Base-by-base conservation (phyloP, 2,329 filamentous ascomycete genomes). In the Aspergillus fumigatus region DNA sequence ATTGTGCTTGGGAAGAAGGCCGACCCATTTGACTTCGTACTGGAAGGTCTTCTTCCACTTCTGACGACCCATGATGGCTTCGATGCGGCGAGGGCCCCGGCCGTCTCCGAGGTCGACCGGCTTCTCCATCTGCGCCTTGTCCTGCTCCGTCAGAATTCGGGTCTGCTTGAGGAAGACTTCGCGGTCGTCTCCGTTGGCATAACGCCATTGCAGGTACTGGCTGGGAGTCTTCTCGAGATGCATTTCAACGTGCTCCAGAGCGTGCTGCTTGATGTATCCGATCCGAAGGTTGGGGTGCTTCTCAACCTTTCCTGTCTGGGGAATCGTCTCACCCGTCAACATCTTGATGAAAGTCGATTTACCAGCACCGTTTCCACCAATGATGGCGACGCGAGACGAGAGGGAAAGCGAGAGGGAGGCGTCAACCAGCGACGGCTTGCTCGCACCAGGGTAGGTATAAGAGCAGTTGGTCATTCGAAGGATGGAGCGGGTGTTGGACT, bases 21-120 rank as follows among this genome's bases (percentile, higher is more conserved):
- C 83, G 60, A 88, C 79, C 94, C 94, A 99, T 84, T 97, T 97
- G 48, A 97, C 86, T 80, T 97, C 93, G 72, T 97, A 97, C 81
- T 97, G 92, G 84, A 96, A 97, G 43, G 88, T 89, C 85, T 99
- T 99, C 87, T 99, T 97, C 80, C 85, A 97, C 81, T 99, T 99
- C 73, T 97, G 92, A 66, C 94, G 89, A 81, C 94, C 94, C 66
- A 99, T 95, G 27, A 99, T 82, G 17, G 89, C 81, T 74, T 99
- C 94, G 52, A 99, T 80, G 70, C 89, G 89, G 61, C 88, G 85
- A 25, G 81, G 76, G 11, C 90, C 88, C 67, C 86, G 88, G 66
- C 93, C 93, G 65, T 96, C 92, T 47, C 86, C 86, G 48, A 97
- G 76, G 63, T 97, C 89, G 63, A 99, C 83, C 52, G 84, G 84